Conservation (phyloP, 768 basidiomycete species). For the Serendipita sp. region DNA sequence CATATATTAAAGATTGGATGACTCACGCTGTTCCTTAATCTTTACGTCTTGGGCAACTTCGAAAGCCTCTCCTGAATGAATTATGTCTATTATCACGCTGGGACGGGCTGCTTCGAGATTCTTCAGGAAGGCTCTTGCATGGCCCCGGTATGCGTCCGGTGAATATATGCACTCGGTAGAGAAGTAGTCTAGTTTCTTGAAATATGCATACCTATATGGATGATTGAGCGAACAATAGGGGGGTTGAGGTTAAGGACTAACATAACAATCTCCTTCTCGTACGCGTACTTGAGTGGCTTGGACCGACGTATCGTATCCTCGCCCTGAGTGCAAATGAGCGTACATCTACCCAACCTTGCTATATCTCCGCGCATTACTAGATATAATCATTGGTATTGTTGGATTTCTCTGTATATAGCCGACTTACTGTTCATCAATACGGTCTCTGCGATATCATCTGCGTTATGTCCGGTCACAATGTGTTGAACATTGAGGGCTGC, state of each 20-base stretch:
- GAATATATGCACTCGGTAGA: constrained; percentile 99
- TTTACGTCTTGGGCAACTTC: constrained; percentile 75
- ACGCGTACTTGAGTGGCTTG: constrained; percentile 99
- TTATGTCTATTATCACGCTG: constrained; percentile 93
- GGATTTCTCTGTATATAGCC: neutral
- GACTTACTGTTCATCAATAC: constrained; percentile 93
- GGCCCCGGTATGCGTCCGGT: constrained; percentile 94
- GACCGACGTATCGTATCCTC: constrained; percentile 93
- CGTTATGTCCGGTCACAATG: constrained; percentile 97
- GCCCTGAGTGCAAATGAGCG: constrained; percentile 84
- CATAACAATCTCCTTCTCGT: constrained; percentile 99
- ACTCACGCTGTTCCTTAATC: constrained; percentile 74
- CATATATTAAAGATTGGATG: neutral
- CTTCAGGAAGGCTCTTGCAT: constrained; percentile 86
- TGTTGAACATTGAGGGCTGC: constrained; percentile 80
- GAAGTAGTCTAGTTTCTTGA: constrained; percentile 97
- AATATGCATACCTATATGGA: constrained; percentile 79
- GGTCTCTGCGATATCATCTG: constrained; percentile 97
- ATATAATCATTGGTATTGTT: neutral
- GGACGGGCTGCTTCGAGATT: constrained; percentile 89
- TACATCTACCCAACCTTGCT: constrained; percentile 83
- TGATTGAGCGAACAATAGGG: neutral
- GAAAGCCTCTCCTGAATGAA: constrained; percentile 88
- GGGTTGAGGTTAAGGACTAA: constrained; percentile 23
- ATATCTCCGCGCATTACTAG: constrained; percentile 97